Evolutionary conservation across 2,329 filamentous ascomycete genomes (phyloP).

Genomic region (Xylaria sp.): DNA sequence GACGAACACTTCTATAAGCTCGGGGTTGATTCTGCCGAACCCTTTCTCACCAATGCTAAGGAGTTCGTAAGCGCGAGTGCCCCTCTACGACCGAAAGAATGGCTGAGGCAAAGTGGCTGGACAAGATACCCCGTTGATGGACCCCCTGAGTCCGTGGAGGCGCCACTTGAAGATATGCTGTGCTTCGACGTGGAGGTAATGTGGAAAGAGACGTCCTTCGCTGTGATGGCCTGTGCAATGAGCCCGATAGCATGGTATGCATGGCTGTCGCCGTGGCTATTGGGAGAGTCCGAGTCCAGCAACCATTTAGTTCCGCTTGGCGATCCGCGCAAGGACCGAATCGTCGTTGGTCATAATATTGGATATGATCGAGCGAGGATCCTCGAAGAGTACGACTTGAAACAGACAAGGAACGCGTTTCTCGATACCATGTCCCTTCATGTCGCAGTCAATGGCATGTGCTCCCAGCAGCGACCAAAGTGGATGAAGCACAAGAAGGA

Average conservation of each 20-base stretch:
- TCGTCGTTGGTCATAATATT: conserved; percentile 93
- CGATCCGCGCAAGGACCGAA: conserved; percentile 69
- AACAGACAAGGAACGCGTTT: conserved; percentile 83
- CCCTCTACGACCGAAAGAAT: conserved; percentile 66
- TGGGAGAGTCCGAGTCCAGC: conserved; percentile 77
- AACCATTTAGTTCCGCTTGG: conserved; percentile 87
- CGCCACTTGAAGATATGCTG: conserved; percentile 78
- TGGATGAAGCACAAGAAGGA: conserved; percentile 98
- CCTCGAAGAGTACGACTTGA: conserved; percentile 83
- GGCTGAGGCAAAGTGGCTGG: conserved; percentile 84
- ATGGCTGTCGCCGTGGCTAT: conserved; percentile 94
- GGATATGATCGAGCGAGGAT: conserved; percentile 91
- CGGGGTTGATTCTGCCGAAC: conserved; percentile 83
- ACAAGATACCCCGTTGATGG: conserved; percentile 86
- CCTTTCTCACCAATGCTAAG: conserved; percentile 76
- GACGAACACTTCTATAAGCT: conserved; percentile 95
- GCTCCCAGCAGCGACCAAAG: conserved; percentile 89
- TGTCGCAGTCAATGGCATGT: conserved; percentile 98
- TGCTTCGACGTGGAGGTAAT: conserved; percentile 97
- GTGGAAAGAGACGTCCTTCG: conserved; percentile 90
- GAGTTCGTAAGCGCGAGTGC: conserved; percentile 68
- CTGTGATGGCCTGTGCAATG: conserved; percentile 94
- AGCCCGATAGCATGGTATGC: conserved; percentile 93
- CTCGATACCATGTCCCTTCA: conserved; percentile 98
- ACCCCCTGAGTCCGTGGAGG: conserved; percentile 67